Conservation (phyloP, 768 basidiomycete species). For the Russula earlei region DNA sequence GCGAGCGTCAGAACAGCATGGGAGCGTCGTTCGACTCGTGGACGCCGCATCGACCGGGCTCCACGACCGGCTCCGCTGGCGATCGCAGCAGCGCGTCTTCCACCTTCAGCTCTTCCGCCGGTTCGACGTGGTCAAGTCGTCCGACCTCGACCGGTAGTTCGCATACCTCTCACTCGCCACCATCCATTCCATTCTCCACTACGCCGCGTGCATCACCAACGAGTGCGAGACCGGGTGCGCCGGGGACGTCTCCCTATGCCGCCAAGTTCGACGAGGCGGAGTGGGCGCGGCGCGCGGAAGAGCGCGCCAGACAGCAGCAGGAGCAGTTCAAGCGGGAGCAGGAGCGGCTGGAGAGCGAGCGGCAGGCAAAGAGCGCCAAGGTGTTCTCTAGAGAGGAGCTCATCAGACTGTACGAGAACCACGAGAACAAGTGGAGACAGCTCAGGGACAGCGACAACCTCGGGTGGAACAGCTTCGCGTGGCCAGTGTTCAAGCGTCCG, state of each 20-base stretch:
- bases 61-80: slow-evolving; percentile 13
- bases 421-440: slow-evolving; percentile 54
- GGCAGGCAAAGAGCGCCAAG: slow-evolving; percentile 31
- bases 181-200: slow-evolving; percentile 6
- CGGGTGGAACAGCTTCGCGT: slow-evolving; percentile 62
- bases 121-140: slow-evolving; percentile 18
- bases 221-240: slow-evolving; percentile 9
- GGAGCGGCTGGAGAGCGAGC: slow-evolving; percentile 43
- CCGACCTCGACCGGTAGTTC: slow-evolving; percentile 17
- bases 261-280: slow-evolving; percentile 36
- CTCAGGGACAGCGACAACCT: slow-evolving; percentile 32
- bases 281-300: slow-evolving; percentile 54
- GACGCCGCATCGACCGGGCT: slow-evolving; percentile 24
- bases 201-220: slow-evolving; percentile 10
- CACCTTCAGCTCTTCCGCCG: slow-evolving; percentile 15
- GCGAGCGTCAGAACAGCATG: slow-evolving; percentile 25
- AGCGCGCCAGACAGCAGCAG: slow-evolving; percentile 54
- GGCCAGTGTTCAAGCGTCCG: slow-evolving; percentile 59
- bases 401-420: slow-evolving; percentile 44
- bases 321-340: slow-evolving; percentile 64
- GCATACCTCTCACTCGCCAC: slow-evolving; percentile 8
- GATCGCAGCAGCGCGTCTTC: slow-evolving; percentile 21
- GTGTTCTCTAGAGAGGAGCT: slow-evolving; percentile 50
- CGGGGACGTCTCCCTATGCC: slow-evolving; percentile 19
- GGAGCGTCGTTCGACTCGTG: slow-evolving; percentile 6